phyloP scores from a whole-genome alignment of 2,329 filamentous ascomycete genomes.

The Dactylellina haptotyla region DNA sequence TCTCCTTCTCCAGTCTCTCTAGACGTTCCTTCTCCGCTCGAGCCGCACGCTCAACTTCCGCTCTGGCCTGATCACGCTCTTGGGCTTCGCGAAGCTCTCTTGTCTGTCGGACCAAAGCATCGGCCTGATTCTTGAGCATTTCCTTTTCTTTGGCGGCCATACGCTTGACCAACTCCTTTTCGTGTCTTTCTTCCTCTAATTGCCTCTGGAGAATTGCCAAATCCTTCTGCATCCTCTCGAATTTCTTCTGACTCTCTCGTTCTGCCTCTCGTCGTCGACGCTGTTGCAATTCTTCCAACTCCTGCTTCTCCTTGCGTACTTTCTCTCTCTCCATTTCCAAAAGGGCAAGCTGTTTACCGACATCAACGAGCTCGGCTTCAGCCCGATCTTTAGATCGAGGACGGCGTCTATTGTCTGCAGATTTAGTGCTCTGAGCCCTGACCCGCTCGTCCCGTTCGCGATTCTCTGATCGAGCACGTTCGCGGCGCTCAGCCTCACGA shows the following conservation, averaged over 20 bases:
- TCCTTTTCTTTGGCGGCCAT: constrained; percentile 48
- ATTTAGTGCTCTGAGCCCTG: constrained; percentile 44
- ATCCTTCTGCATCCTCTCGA: constrained; percentile 49
- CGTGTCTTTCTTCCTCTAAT: constrained; percentile 42
- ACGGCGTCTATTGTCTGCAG: constrained; percentile 41
- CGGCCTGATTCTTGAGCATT: constrained; percentile 36
- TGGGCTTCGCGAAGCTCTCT: constrained; percentile 47
- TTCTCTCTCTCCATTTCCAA: constrained; percentile 51
- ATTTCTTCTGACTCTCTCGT: constrained; percentile 50
- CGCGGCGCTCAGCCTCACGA: constrained; percentile 20
- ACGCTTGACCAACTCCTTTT: constrained; percentile 46
- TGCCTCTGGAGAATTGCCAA: constrained; percentile 43
- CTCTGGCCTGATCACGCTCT: constrained; percentile 51
- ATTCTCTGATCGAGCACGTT: constrained; percentile 37
- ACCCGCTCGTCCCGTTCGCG: constrained; percentile 40
- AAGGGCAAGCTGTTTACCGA: constrained; percentile 50
- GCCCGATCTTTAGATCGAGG: constrained; percentile 49
- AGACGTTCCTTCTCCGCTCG: constrained; percentile 48
- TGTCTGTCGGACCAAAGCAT: constrained; percentile 37
- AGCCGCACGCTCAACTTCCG: constrained; percentile 47
- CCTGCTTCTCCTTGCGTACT: constrained; percentile 44
- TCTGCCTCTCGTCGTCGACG: constrained; percentile 42
- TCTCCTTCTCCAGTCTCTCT: constrained; percentile 39
- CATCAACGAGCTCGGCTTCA: constrained; percentile 49
- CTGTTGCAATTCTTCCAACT: constrained; percentile 40